phyloP scores from a whole-genome alignment of 305 asterid species.

The Andrographis paniculata region DNA sequence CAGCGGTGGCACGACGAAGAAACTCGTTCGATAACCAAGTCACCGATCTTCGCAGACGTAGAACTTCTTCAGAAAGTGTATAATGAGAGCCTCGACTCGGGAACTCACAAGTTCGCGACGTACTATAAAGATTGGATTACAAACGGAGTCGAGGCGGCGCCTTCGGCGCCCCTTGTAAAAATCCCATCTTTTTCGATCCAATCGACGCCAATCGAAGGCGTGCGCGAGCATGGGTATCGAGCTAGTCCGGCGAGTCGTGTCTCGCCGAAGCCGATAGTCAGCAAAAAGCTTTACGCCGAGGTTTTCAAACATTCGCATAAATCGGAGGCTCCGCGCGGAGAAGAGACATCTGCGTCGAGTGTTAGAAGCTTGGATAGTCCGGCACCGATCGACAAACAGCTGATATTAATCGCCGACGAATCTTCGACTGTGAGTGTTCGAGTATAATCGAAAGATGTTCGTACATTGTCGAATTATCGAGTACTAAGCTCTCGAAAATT shows the following conservation, averaged over 20 bases:
- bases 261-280: slow-evolving; percentile 58
- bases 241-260: slow-evolving; percentile 38
- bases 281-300: slow-evolving; percentile 55
- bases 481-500: slow-evolving; percentile 13
- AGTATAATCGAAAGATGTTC: too few relatives aligned
- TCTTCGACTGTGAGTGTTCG: slow-evolving; percentile 38
- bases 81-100: slow-evolving; percentile 46
- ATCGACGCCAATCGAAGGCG: slow-evolving; percentile 21
- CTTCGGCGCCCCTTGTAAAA: slow-evolving; percentile 40
- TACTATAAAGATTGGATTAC: slow-evolving; percentile 80
- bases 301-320: slow-evolving; percentile 41
- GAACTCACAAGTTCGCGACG: slow-evolving; percentile 48
- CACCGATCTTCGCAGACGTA: slow-evolving; percentile 24
- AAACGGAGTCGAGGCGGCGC: slow-evolving; percentile 52
- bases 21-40: slow-evolving; percentile 24
- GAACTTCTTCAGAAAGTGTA: slow-evolving; percentile 43
- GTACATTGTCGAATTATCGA: too few relatives aligned
- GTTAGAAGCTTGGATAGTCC: slow-evolving; percentile 39
- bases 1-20: slow-evolving; percentile 51
- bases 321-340: slow-evolving; percentile 24
- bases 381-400: slow-evolving; percentile 39
- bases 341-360: slow-evolving; percentile 28
- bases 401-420: slow-evolving; percentile 29
- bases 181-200: slow-evolving; percentile 36
- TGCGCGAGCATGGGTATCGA: slow-evolving; percentile 27